Evolutionary conservation across 345 rosid species (phyloP).

Genomic region (Arabidopsis thaliana): DNA sequence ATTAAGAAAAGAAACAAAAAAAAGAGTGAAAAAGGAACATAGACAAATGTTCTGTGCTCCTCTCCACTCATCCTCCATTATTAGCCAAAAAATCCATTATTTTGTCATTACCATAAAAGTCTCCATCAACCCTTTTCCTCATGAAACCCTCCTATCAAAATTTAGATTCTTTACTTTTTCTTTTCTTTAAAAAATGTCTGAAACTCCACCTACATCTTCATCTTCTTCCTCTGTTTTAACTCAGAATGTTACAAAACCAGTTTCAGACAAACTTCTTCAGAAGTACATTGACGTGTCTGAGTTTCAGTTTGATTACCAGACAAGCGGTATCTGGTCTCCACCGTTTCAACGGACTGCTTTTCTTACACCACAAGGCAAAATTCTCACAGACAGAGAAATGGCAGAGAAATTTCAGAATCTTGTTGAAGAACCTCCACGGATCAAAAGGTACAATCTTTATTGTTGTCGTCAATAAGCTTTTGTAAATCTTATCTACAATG

Average conservation of each 20-base stretch:
- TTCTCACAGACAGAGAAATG: constrained; percentile 68
- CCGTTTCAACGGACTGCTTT: constrained; percentile 62
- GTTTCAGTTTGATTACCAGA: constrained; percentile 62
- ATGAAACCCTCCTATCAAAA: constrained; percentile 7
- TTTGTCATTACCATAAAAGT: constrained; percentile 42
- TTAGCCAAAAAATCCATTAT: constrained; percentile 31
- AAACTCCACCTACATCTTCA: constrained; percentile 44
- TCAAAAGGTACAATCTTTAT: constrained; percentile 38
- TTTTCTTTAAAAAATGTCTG: constrained; percentile 41
- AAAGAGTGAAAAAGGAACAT: background rate
- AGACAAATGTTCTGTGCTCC: constrained; percentile 38
- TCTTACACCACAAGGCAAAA: constrained; percentile 60
- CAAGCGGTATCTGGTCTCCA: constrained; percentile 84
- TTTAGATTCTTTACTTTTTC: background rate
- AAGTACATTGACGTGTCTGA: constrained; percentile 70
- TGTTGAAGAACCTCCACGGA: constrained; percentile 43
- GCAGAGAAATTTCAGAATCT: constrained; percentile 50
- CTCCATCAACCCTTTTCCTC: constrained; percentile 28
- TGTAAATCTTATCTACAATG: constrained; percentile 33
- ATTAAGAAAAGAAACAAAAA: constrained; percentile 13
- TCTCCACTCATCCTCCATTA: constrained; percentile 47
- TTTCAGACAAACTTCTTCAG: constrained; percentile 64
- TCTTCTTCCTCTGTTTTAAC: constrained; percentile 39
- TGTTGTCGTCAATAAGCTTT: constrained; percentile 27
- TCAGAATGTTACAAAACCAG: constrained; percentile 61